Evolutionary conservation across 2,329 filamentous ascomycete species (phyloP), one percentile per base, ranked within the genome.

Genomic region (Claviceps citrina): DNA sequence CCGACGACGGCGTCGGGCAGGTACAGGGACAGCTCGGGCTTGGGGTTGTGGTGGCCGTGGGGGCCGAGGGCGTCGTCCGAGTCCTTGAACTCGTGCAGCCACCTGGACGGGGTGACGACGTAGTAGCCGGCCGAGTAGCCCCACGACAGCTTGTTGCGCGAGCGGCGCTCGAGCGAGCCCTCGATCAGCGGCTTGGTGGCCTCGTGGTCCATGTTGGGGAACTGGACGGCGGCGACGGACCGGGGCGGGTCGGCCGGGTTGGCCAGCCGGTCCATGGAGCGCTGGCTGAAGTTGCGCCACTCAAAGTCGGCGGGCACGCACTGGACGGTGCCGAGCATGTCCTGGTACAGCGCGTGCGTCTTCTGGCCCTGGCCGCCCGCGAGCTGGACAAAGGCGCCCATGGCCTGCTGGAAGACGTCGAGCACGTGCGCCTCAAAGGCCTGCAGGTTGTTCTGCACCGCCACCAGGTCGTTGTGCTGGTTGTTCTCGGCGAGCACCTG

Each of bases 401-500:
- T 71, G 38, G 81, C 81, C 51, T 80, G 73, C 61, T 96, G 89
- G 39, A 96, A 63, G 7, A 84, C 83, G 55, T 81, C 70, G 40
- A 98, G 64, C 41, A 96, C 68, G 57, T 96, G 87, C 0, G 77
- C 70, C 61, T 98, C 91, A 51, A 96, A 98, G 28, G 78, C 70
- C 42, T 80, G 69, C 57, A 96, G 94, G 57, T 84, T 84, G 63
- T 81, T 79, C 63, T 98, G 91, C n/a, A 95, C 82, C 8, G 80
- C 73, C 46, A 98, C 72, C 42, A 96, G 72, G 56, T 98, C 91
- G 56, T 93, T 84, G 47, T 81, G 77, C 64, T 93, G 89, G 67
- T 87, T 93, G 70, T 98, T 98, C 67, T 98, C 91, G 56, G 94
- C 85, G 35, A 84, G 68, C 27, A 96, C 75, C 65, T 98, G 91